phyloP scores from a whole-genome alignment of 306 rosid species.

The Pterocarpus santalinus region DNA sequence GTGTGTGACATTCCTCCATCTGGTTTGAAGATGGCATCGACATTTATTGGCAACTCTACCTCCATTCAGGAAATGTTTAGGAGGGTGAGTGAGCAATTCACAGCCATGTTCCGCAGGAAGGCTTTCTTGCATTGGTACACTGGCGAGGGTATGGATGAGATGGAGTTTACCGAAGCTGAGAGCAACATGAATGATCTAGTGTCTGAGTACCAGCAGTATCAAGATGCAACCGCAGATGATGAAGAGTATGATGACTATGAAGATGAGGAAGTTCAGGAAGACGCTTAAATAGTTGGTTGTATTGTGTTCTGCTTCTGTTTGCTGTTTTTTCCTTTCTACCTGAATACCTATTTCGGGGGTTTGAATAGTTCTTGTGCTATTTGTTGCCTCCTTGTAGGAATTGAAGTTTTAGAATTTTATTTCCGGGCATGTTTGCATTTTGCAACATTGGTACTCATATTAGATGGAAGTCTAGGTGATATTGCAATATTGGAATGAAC shows the following conservation, averaged over 20 bases:
- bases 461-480: neutral
- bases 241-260: conserved; percentile 61
- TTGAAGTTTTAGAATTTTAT: conserved; percentile 34
- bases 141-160: conserved; percentile 75
- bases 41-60: conserved; percentile 75
- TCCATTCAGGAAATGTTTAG: conserved; percentile 79
- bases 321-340: conserved; percentile 30
- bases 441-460: neutral
- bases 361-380: conserved; percentile 45
- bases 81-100: conserved; percentile 81
- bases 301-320: neutral
- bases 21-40: conserved; percentile 73
- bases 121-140: conserved; percentile 82
- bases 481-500: neutral
- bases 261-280: conserved; percentile 67
- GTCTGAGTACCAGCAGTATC: conserved; percentile 75
- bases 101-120: conserved; percentile 83
- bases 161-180: conserved; percentile 73
- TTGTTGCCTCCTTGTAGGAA: conserved; percentile 25
- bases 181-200: conserved; percentile 76
- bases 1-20: conserved; percentile 79
- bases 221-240: conserved; percentile 71
- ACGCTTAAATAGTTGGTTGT: conserved; percentile 24
- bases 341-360: conserved; percentile 51
- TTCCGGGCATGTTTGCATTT: conserved; percentile 37